Base-by-base conservation (phyloP, 495 filamentous ascomycete genomes). In the Trichocladium uniseriatum region DNA sequence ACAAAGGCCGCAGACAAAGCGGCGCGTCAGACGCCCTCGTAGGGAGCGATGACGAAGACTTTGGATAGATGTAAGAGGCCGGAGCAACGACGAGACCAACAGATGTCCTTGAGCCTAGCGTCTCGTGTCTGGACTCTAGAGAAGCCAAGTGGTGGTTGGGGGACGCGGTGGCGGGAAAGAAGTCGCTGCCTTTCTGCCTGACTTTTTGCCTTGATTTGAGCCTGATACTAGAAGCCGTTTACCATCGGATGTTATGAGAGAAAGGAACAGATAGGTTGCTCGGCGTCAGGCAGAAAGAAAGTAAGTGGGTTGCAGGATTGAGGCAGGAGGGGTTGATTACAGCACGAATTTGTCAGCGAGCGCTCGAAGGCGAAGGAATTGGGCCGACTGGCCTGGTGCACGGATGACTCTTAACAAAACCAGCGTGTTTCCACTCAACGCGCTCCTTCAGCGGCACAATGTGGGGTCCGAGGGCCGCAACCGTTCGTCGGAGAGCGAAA, bases 331-430 rank as follows among this genome's bases (percentile, higher is more conserved):
- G 31, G 44, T 19, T 32, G 39, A 38, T 44, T 39, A 31, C 50
- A 27, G 9, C 34, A 15, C 38, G 27, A 50, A 54, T 54, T 54
- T 54, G 52, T 54, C 52, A 54, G 52, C 52, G 9, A 9, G 24
- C 8, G 24, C 15, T 49, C 20, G 47, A 49, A 49, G 15, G 39
- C 29, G 6, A 37, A 39, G 47, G 47, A 49, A 49, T 43, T 31
- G 2, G 5, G 2, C 35, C 22, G 24, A 47, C n/a, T 49, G 27
- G 24, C 24, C 28, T 34, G 7, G 45, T 48, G 45, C 45, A 18
- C 20, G 13, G 28, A 19, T 42, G n/a, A 14, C 22, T 18, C 27
- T 14, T 28, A 27, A 32, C 16, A 43, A 8, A n/a, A n/a, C n/a
- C 32, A 6, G 32, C 11, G 21, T 21, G n/a, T 28, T 20, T 16